Evolutionary conservation across 2,329 filamentous ascomycete genomes (phyloP).

Genomic region (Aspergillus quadricinctus): DNA sequence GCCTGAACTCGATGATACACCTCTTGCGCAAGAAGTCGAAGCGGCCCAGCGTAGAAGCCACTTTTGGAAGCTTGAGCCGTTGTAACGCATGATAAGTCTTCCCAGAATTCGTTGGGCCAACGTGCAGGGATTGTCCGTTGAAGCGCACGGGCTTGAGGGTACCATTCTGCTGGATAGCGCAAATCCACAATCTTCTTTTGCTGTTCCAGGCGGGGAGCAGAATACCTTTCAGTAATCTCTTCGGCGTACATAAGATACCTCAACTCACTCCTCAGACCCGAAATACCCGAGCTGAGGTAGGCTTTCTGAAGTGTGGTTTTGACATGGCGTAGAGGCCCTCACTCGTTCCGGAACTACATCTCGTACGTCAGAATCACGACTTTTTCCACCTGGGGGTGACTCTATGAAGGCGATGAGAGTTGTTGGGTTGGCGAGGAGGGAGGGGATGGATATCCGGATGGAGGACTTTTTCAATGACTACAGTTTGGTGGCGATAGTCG

Average conservation of each 20-base stretch:
- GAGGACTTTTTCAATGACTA: too few species aligned
- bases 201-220: slow-evolving; percentile 51
- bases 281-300: slow-evolving; percentile 52
- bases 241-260: slow-evolving; percentile 66
- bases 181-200: slow-evolving; percentile 72
- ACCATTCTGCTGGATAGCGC: slow-evolving; percentile 90
- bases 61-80: slow-evolving; percentile 65
- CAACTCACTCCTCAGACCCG: slow-evolving; percentile 55
- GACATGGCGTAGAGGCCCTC: slow-evolving; percentile 16
- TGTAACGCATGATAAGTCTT: slow-evolving; percentile 95
- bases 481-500: too few species aligned
- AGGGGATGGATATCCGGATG: too few species aligned
- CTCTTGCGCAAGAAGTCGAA: slow-evolving; percentile 86
- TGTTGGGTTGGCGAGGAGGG: too few species aligned
- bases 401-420: slow-evolving; percentile 10
- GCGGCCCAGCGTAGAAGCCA: slow-evolving; percentile 85
- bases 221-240: slow-evolving; percentile 55
- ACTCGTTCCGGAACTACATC: too few species aligned
- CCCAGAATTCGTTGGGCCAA: slow-evolving; percentile 95
- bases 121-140: slow-evolving; percentile 81
- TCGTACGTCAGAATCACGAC: too few species aligned
- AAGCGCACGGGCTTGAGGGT: slow-evolving; percentile 71
- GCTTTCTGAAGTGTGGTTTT: slow-evolving; percentile 50
- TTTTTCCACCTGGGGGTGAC: slow-evolving; percentile 30
- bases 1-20: slow-evolving; percentile 83